Evolutionary conservation across 2,329 filamentous ascomycete genomes (phyloP), one percentile per base, ranked within the genome.

Genomic region (Cladosporium velox): DNA sequence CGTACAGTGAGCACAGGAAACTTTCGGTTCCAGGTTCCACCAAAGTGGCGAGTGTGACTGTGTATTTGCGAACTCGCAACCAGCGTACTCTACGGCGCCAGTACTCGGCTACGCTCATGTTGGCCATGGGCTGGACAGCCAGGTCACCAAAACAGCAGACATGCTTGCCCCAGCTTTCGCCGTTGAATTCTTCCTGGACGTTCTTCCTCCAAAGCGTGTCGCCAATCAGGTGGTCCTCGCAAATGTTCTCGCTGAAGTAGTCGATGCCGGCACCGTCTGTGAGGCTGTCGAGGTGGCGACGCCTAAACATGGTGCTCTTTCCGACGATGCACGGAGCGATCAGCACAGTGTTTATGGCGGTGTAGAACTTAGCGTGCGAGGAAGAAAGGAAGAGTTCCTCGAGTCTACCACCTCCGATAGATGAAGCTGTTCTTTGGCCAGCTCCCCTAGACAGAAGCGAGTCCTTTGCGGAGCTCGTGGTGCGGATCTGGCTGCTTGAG

Each of bases 261-360:
- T 98, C 93, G 70, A 99, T 89, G 0, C 95, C 96, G 0, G 80
- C 88, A 76, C 75, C 83, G 0, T 78, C 72, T 0, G 88, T 90
- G 10, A 95, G 86, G 70, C 86, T 85, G 78, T 97, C 87, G 41
- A 99, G 87, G 73, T 99, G 94, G 0, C 92, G 91, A 68, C 91
- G 91, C 67, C 95, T 91, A 80, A 98, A 99, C 93, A 99, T 98
- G 80, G 96, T 98, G 74, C 92, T 96, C 81, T 99, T 99, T 60
- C 95, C 95, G 26, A 98, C 90, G 66, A 96, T 90, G 78, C 95
- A 99, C 10, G 96, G 95, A 0, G 95, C 95, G 62, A 98, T 81
- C 3, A 91, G 86, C 18, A 97, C 92, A 0, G 92, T 91, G 79
- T 98, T 98, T 84, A 99, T 99, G 68, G 94, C 95, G 10, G 90